Evolutionary conservation across 371 early-diverging fungal genomes (phyloP), one percentile per base, ranked within the genome.

Genomic region (Mucor mucedo): DNA sequence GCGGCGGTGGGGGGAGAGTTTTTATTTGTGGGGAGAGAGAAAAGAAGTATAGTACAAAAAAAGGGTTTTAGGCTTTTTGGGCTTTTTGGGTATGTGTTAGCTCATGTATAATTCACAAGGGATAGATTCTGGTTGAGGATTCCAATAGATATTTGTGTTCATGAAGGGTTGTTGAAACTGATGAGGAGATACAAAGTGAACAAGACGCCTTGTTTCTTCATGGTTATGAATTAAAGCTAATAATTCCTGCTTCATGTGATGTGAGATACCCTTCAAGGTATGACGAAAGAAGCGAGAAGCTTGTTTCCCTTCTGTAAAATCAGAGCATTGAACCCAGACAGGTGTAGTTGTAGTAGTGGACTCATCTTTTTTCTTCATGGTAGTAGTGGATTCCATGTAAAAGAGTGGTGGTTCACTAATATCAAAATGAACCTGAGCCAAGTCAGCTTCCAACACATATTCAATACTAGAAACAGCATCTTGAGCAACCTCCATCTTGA

Each of bases 291-390:
- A 82, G 9, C 84, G 62, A 21, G 89, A 84, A 5, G 91, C 91
- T 77, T 91, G 90, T 62, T 81, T 83, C 58, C 80, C 79, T 64
- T 91, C 91, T 10, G 91, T 92, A 60, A 92, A 92, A 65, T 92
- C 93, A 30, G 84, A 83, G 72, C 91, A 90, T 62, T 85, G 86
- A 10, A 84, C 77, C 89, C 90, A 91, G 30, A 57, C 47, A 29
- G 63, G 75, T 4, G 75, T 65, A 2, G 49, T 7, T 42, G 16
- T 39, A 39, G 45, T 3, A 39, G 35, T 35, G 4, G 35, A 21
- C 27, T 48, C 35, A 39, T 27, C 35, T 39, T 50, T 44, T 41
- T 49, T 55, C 47, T 29, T 42, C 27, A 60, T 48, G 16, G 52
- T 58, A 2, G 67, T 48, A 1, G 65, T 58, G 2, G 71, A 67